Percentiles rank a stretch among this genome's conserved stretches.
Evolutionary conservation across 768 basidiomycete species (phyloP).

Genomic region (Scleroderma bovista): DNA sequence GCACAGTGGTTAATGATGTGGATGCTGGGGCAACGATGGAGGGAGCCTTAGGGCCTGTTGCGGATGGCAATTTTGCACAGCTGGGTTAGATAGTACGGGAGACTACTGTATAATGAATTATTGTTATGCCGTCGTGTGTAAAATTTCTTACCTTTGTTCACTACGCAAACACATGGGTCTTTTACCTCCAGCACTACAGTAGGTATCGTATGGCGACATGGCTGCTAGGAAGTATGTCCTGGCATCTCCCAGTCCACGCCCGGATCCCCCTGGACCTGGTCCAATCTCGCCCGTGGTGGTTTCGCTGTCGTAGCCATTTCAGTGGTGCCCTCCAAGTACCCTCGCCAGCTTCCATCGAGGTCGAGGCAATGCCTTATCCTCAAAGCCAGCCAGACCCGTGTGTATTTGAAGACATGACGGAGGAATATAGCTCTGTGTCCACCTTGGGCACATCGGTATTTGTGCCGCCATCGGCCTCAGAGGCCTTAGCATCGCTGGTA

Average conservation of each 20-base stretch:
- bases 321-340: constrained; percentile 22
- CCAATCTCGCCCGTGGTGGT: constrained; percentile 12
- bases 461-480: constrained; percentile 20
- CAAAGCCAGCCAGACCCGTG: constrained; percentile 23
- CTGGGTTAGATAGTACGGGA: constrained; percentile 29
- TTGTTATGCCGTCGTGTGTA: constrained; percentile 16
- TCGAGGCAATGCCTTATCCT: constrained; percentile 33
- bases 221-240: constrained; percentile 11
- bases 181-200: too few relatives aligned
- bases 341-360: constrained; percentile 32
- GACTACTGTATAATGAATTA: constrained; percentile 23
- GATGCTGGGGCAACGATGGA: constrained; percentile 39
- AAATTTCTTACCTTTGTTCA: constrained; percentile 3
- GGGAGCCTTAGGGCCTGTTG: constrained; percentile 49
- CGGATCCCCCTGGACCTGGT: constrained; percentile 12
- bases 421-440: constrained; percentile 27
- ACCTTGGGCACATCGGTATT: constrained; percentile 4
- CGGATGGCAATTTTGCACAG: constrained; percentile 50
- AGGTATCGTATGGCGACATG: constrained; percentile 21
- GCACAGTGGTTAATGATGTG: constrained; percentile 51
- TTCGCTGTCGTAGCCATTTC: constrained; percentile 14
- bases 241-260: constrained; percentile 9
- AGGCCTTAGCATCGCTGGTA: constrained; percentile 20
- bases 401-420: constrained; percentile 32
- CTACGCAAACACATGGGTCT: too few relatives aligned